These are phyloP conservation scores for Pueraria montana DNA, from an alignment of 306 rosid genomes.

Conservation along the genomic window DNA sequence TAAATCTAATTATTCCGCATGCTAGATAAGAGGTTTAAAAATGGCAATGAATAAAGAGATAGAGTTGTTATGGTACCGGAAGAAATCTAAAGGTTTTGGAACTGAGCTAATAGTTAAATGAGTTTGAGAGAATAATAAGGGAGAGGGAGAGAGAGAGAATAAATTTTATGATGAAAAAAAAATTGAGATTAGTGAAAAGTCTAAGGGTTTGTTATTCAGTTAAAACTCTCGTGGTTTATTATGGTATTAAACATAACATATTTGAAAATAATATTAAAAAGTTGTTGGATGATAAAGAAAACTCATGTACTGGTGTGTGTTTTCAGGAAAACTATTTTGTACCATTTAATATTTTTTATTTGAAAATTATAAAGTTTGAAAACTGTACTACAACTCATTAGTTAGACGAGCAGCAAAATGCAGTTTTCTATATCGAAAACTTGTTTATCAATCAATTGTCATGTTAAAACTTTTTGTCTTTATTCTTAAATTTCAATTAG, in stretches of 20 bases:
- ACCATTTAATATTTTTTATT: background rate
- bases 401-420: background rate
- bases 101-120: background rate
- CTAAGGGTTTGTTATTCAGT: too few relatives aligned
- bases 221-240: too few relatives aligned
- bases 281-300: background rate
- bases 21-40: background rate
- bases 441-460: background rate
- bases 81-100: background rate
- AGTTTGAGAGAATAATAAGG: background rate
- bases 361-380: background rate
- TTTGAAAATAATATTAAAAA: background rate
- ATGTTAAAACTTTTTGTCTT: background rate
- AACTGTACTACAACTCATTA: background rate
- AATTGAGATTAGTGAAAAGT: background rate
- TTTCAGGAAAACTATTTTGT: background rate
- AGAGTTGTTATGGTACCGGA: too few relatives aligned
- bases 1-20: background rate
- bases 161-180: background rate
- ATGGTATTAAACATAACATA: too few relatives aligned
- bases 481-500: background rate
- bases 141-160: background rate
- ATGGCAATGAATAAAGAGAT: background rate
- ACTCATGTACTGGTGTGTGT: background rate
- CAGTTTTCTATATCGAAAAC: background rate